A percentile compares a stretch with the other conserved stretches of the same genome.
These are phyloP conservation scores for Cyberlindnera mycetangii DNA, from an alignment of 805 yeast genomes.

Conservation along the genomic window DNA sequence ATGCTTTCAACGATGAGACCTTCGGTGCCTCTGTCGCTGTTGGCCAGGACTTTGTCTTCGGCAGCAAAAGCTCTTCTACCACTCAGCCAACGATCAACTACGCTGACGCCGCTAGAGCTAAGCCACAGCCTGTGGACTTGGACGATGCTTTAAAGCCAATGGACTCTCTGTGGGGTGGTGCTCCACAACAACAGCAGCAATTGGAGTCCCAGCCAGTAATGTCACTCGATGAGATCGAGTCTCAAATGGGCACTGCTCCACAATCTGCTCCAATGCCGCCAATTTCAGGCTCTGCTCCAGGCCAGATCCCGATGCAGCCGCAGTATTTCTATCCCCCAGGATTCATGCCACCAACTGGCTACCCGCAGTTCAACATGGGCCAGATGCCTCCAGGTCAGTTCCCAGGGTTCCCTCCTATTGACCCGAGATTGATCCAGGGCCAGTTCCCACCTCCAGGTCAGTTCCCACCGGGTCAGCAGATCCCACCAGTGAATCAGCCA, in stretches of 20 bases:
- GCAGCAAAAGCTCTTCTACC: slow-evolving; percentile 29
- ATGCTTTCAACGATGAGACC: slow-evolving; percentile 77
- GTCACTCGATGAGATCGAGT: slow-evolving; percentile 83
- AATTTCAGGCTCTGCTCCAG: slow-evolving; percentile 6
- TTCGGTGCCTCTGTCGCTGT: slow-evolving; percentile 58
- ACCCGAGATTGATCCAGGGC: slow-evolving; percentile 27
- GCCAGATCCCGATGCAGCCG: slow-evolving; percentile 14
- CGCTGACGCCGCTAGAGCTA: slow-evolving; percentile 39
- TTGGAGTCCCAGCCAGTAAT: slow-evolving; percentile 37
- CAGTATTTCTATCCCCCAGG: slow-evolving; percentile 21
- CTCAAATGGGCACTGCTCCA: slow-evolving; percentile 39
- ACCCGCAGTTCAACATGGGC: slow-evolving; percentile 25
- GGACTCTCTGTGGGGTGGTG: slow-evolving; percentile 65
- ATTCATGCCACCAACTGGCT: slow-evolving; percentile 18
- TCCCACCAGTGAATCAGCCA: slow-evolving; percentile 24
- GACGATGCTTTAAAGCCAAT: slow-evolving; percentile 58
- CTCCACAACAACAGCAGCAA: slow-evolving; percentile 16
- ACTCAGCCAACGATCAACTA: slow-evolving; percentile 35
- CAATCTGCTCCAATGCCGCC: slow-evolving; percentile 9
- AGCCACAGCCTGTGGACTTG: slow-evolving; percentile 15
- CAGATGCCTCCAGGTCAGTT: slow-evolving; percentile 27
- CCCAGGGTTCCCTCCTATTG: slow-evolving; percentile 29
- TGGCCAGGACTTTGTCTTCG: slow-evolving; percentile 66
- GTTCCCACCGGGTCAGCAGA: slow-evolving; percentile 3
- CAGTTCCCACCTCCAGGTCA: slow-evolving; percentile 14